A percentile compares a stretch with the other conserved stretches of the same genome.
Evolutionary conservation across 129 eudicot genomes (phyloP).

Genomic region (Tagetes erecta): DNA sequence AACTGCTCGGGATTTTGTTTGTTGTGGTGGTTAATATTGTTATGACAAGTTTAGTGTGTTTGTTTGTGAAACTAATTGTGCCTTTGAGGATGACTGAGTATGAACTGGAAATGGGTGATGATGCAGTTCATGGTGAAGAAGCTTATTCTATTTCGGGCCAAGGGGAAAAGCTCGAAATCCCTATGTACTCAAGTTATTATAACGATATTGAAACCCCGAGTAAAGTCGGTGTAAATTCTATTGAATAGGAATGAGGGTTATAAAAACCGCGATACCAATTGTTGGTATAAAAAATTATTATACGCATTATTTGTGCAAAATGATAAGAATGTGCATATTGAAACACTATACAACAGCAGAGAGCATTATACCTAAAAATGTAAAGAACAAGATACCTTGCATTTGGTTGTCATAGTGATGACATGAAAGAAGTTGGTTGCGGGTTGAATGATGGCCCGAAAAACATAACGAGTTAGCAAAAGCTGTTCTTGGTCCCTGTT

Average conservation of each 20-base stretch:
- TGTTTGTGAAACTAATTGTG: constrained; percentile 50
- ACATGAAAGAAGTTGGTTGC: constrained; percentile 9
- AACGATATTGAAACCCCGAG: constrained; percentile 37
- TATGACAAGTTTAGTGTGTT: constrained; percentile 59
- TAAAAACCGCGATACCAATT: background rate
- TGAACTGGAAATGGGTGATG: constrained; percentile 72
- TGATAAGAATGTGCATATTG: constrained; percentile 3
- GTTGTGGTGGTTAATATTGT: constrained; percentile 52
- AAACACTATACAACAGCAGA: constrained; percentile 27
- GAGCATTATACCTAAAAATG: constrained; percentile 8
- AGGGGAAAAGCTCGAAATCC: constrained; percentile 60
- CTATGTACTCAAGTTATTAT: constrained; percentile 42
- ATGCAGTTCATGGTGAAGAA: constrained; percentile 77
- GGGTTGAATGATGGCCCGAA: background rate
- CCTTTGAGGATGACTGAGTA: constrained; percentile 68
- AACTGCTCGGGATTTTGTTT: constrained; percentile 54
- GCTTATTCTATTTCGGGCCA: constrained; percentile 79
- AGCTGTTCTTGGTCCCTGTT: constrained; percentile 19
- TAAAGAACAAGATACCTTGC: constrained; percentile 13
- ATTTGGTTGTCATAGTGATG: constrained; percentile 11
- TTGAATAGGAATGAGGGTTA: constrained; percentile 16
- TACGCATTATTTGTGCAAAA: background rate
- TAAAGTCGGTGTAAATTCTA: constrained; percentile 9
- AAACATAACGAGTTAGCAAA: background rate
- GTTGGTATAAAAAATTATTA: background rate